A percentile compares a stretch with the other conserved stretches of the same genome.
Evolutionary conservation across 2,329 filamentous ascomycete genomes (phyloP).

Genomic region (Camptophora hylomeconis): DNA sequence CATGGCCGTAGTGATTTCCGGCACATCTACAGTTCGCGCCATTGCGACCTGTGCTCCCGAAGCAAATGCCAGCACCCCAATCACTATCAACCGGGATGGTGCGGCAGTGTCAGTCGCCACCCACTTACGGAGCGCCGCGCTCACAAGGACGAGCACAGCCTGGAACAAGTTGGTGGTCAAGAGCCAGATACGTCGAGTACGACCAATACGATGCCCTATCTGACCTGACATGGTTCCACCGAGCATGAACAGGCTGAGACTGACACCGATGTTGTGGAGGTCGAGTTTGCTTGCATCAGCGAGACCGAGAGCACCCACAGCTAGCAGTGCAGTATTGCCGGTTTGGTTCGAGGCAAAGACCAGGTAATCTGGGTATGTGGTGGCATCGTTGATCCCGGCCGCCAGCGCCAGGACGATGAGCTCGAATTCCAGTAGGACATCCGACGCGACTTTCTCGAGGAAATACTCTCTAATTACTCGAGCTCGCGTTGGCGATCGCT

Average conservation of each 20-base stretch:
- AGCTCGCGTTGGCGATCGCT: too few species aligned
- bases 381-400: constrained; percentile 39
- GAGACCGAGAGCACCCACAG: constrained; percentile 31
- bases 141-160: constrained; percentile 39
- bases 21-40: constrained; percentile 40
- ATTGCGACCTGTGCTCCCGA: constrained; percentile 48
- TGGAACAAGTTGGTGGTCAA: constrained; percentile 43
- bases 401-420: constrained; percentile 27
- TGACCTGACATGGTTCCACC: constrained; percentile 46
- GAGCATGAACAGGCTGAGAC: constrained; percentile 43
- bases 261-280: constrained; percentile 42
- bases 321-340: constrained; percentile 51
- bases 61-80: constrained; percentile 42
- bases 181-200: constrained; percentile 11
- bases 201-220: constrained; percentile 30
- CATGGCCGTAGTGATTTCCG: constrained; percentile 53
- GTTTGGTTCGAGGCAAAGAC: constrained; percentile 55
- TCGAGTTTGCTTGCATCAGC: too few species aligned
- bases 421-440: too few species aligned
- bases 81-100: constrained; percentile 31
- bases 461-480: too few species aligned
- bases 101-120: constrained; percentile 23
- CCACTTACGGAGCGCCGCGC: constrained; percentile 30
- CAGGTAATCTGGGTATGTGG: constrained; percentile 47
- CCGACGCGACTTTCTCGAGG: too few species aligned